phyloP scores from a whole-genome alignment of 257 asterid species.

The Hygrophila difformis region DNA sequence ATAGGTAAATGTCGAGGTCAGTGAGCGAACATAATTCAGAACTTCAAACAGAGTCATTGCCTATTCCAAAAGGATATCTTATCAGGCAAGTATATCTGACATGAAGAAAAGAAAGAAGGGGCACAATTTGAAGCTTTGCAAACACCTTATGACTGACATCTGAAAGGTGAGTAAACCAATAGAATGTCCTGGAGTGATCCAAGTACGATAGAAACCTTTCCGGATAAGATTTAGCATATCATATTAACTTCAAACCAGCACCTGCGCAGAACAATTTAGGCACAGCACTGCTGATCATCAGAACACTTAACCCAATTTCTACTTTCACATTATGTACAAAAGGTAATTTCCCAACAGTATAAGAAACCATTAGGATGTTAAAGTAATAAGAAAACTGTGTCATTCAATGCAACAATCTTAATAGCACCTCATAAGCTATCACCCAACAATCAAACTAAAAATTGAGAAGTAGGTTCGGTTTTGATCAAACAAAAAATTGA shows the following conservation, averaged over 20 bases:
- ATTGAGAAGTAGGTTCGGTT: too few species aligned
- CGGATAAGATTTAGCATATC: not conserved
- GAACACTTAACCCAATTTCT: too few species aligned
- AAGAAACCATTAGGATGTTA: too few species aligned
- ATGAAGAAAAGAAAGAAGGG: not conserved
- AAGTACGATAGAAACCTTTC: too few species aligned
- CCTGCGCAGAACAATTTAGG: conserved; percentile 88
- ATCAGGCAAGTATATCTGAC: conserved; percentile 9
- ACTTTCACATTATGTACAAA: too few species aligned
- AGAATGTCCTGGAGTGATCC: not conserved
- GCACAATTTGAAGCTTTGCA: not conserved
- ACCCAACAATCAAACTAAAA: too few species aligned
- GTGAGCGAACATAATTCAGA: conserved; percentile 51
- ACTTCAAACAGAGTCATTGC: conserved; percentile 59
- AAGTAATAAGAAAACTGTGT: too few species aligned
- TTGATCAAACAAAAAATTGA: too few species aligned
- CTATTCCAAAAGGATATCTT: conserved; percentile 7
- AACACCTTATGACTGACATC: not conserved
- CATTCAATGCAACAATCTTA: too few species aligned
- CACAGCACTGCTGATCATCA: conserved; percentile 78
- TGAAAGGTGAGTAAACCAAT: not conserved
- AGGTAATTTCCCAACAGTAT: too few species aligned
- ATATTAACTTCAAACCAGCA: conserved; percentile 83
- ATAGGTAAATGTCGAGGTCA: conserved; percentile 63
- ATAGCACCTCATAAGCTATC: too few species aligned